Base-by-base conservation (phyloP, 768 basidiomycete species). In the Mycena capillaripes region DNA sequence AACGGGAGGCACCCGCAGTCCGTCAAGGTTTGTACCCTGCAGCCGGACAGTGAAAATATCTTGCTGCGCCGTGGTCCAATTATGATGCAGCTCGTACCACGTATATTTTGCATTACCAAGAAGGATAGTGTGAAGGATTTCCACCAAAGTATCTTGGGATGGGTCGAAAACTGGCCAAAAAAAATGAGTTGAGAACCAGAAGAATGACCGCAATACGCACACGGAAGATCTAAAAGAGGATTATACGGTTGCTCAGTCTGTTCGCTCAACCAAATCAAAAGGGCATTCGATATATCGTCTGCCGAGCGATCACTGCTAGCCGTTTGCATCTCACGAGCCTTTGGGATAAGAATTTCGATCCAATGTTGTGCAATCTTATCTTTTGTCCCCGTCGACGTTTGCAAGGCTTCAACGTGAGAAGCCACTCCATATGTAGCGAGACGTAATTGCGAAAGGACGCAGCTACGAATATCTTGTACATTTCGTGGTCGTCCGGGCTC, bases 91-190 rank as follows among this genome's bases (percentile, higher is more conserved):
- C n/a, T n/a, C n/a, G n/a, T n/a, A n/a, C n/a, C n/a, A n/a, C n/a
- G n/a, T n/a, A 71, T 86, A 86, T 57, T 85, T 86, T 25, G 80
- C 75, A 23, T 80, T 64, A 0, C 84, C 84, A 14, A 86, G 82
- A 0, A 84, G 78, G n/a, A 82, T 77, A 0, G 82, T 84, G 57
- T 86, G 84, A 0, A 86, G 76, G 27, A 85, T 78, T 70, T 86
- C 82, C 17, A 82, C 79, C 8, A 61, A 59, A n/a, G 67, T 69
- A 25, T 69, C 67, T 34, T 61, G 67, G 3, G 57, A 60, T 1
- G 67, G 67, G 12, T 69, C 67, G 58, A 61, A n/a, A 60, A 58
- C 61, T 17, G n/a, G n/a, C n/a, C n/a, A n/a, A 2, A 23, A 27
- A 32, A 0, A 46, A 12, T 44, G 17, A 44, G 29, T 48, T 2